Evolutionary conservation across 1,139 yeast species (phyloP).

Genomic region (Blastobotrys raffinosifermentans): DNA sequence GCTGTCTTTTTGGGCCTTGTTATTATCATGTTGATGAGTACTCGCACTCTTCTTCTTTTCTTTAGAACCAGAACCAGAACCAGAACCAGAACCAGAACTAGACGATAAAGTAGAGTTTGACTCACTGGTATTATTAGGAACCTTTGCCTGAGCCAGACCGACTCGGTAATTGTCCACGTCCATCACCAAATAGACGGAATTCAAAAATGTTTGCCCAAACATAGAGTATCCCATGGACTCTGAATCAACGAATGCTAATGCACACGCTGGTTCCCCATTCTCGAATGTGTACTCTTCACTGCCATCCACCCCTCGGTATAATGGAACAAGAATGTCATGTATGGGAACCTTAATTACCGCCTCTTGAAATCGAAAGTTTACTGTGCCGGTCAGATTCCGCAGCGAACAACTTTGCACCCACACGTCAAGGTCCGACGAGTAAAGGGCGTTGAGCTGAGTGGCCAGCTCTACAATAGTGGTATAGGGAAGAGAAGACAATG

Average conservation of each 20-base stretch:
- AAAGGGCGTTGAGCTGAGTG: constrained; percentile 67
- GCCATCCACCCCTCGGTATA: constrained; percentile 29
- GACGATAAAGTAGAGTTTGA: no score
- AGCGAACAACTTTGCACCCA: constrained; percentile 68
- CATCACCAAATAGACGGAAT: constrained; percentile 54
- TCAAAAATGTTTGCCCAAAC: constrained; percentile 59
- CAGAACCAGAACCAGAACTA: no score
- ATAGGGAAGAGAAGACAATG: constrained; percentile 53
- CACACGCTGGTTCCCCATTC: constrained; percentile 52
- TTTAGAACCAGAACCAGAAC: no score
- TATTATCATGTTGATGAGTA: no score
- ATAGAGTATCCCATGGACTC: constrained; percentile 46
- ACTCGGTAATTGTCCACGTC: constrained; percentile 55
- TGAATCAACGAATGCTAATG: constrained; percentile 49
- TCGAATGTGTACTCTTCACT: constrained; percentile 40
- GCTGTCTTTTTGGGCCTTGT: no score
- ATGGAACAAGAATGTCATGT: constrained; percentile 42
- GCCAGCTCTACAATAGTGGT: constrained; percentile 59
- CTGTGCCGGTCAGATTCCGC: constrained; percentile 45
- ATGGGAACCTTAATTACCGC: constrained; percentile 51
- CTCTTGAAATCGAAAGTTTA: constrained; percentile 52
- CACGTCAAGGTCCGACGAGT: constrained; percentile 41
- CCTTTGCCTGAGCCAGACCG: constrained; percentile 48
- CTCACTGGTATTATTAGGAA: no score
- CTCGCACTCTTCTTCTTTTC: no score